Conservation (phyloP, 345 rosid species). For the Kernera saxatilis region DNA sequence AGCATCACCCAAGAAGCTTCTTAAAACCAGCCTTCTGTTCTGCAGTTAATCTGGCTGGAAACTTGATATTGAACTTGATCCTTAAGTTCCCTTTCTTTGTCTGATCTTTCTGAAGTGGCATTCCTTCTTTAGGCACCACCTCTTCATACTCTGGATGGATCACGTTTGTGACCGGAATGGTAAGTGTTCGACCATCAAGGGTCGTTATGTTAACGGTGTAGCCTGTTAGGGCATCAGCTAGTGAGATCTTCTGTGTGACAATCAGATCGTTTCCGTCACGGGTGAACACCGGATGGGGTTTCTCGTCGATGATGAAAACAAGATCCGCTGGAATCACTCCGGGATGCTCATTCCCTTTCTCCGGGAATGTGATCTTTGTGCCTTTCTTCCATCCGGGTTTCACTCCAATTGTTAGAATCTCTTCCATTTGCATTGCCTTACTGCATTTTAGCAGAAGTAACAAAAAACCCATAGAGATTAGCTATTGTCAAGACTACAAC, state of each 20-base stretch:
- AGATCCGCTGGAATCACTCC: slow-evolving; percentile 44
- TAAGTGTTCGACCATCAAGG: slow-evolving; percentile 49
- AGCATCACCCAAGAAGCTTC: slow-evolving; percentile 34
- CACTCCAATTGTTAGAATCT: slow-evolving; percentile 41
- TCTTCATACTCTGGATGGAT: slow-evolving; percentile 53
- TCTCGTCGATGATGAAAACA: slow-evolving; percentile 53
- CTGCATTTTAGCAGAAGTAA: slow-evolving; percentile 22
- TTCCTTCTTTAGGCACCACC: slow-evolving; percentile 48
- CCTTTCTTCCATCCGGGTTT: slow-evolving; percentile 60
- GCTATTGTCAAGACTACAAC: not conserved
- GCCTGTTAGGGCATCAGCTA: slow-evolving; percentile 59
- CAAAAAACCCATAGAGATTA: not conserved
- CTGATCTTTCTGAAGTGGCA: slow-evolving; percentile 63
- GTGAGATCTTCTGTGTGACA: slow-evolving; percentile 38
- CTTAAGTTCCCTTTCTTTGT: slow-evolving; percentile 48
- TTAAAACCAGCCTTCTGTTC: slow-evolving; percentile 55
- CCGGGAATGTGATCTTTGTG: slow-evolving; percentile 49
- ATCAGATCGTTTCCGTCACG: slow-evolving; percentile 60
- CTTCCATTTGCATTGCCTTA: slow-evolving; percentile 34
- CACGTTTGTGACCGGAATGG: slow-evolving; percentile 41
- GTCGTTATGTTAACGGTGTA: slow-evolving; percentile 45
- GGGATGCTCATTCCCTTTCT: slow-evolving; percentile 46
- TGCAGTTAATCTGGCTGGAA: slow-evolving; percentile 44
- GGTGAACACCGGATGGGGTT: slow-evolving; percentile 49
- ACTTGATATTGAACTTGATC: slow-evolving; percentile 57